Conservation (phyloP, 2,329 filamentous ascomycete genomes). For the Xylaria polymorpha region DNA sequence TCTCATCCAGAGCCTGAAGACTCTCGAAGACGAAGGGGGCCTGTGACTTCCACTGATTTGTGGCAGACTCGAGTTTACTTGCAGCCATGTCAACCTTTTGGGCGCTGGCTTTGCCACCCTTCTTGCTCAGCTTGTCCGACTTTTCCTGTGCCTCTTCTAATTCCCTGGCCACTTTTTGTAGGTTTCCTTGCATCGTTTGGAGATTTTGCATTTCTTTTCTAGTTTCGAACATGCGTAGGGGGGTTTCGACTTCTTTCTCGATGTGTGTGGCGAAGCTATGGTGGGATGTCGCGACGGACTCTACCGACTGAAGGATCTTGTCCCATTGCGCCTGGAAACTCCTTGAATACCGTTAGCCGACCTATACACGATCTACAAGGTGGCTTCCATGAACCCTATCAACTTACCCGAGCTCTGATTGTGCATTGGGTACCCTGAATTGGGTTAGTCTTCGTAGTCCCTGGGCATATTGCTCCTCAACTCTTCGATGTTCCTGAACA, state of each 20-base stretch:
- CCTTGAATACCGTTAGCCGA: slow-evolving; percentile 60
- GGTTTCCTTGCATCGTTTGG: slow-evolving; percentile 82
- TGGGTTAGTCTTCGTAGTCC: slow-evolving; percentile 83
- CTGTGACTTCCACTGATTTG: slow-evolving; percentile 90
- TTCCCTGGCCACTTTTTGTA: slow-evolving; percentile 83
- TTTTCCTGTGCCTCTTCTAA: slow-evolving; percentile 86
- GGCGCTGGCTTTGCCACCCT: slow-evolving; percentile 79
- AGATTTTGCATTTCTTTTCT: slow-evolving; percentile 85
- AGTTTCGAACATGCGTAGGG: slow-evolving; percentile 79
- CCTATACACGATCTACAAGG: background rate
- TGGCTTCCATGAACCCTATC: background rate
- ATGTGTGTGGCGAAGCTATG: slow-evolving; percentile 82
- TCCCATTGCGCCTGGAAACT: slow-evolving; percentile 93
- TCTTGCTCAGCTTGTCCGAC: slow-evolving; percentile 83
- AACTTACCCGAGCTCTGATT: slow-evolving; percentile 86
- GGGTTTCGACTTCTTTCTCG: slow-evolving; percentile 87
- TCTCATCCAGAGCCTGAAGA: slow-evolving; percentile 90
- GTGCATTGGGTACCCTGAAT: slow-evolving; percentile 77
- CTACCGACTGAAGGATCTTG: slow-evolving; percentile 82
- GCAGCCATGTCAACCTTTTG: slow-evolving; percentile 82
- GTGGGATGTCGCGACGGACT: slow-evolving; percentile 85
- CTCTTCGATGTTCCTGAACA: slow-evolving; percentile 84
- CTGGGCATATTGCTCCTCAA: slow-evolving; percentile 90
- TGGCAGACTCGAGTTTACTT: slow-evolving; percentile 79
- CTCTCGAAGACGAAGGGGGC: slow-evolving; percentile 95